Evolutionary conservation across 768 basidiomycete species (phyloP).

Genomic region (Astraeus odoratus): DNA sequence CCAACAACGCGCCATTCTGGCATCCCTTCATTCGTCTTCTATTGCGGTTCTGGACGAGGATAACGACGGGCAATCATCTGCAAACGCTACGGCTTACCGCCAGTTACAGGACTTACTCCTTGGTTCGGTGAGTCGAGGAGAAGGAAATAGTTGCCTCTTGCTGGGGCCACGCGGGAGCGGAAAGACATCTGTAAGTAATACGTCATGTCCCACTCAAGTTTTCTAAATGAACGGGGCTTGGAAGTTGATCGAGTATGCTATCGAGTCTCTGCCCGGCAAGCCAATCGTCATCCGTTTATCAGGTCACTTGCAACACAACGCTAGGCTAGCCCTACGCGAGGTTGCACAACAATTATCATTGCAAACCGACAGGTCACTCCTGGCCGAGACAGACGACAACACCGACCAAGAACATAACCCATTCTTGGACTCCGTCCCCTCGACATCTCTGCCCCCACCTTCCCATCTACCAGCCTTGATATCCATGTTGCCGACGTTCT

Average conservation of each 20-base stretch:
- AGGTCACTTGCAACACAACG: conserved; percentile 79
- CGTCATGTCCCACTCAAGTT: conserved; percentile 1
- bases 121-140: conserved; percentile 73
- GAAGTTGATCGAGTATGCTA: conserved; percentile 56
- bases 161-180: conserved; percentile 83
- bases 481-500: conserved; percentile 68
- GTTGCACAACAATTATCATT: conserved; percentile 78
- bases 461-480: conserved; percentile 71
- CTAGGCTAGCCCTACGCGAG: conserved; percentile 86
- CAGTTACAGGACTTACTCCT: conserved; percentile 58
- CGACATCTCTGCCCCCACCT: conserved; percentile 48
- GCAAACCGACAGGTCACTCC: conserved; percentile 62
- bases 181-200: conserved; percentile 60
- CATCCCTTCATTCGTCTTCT: conserved; percentile 31
- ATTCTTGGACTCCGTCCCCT: conserved; percentile 34
- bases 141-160: conserved; percentile 90
- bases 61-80: conserved; percentile 30
- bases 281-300: conserved; percentile 78
- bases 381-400: conserved; percentile 29
- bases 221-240: conserved; percentile 3
- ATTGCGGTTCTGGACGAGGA: conserved; percentile 19
- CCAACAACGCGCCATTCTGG: conserved; percentile 54
- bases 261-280: conserved; percentile 37
- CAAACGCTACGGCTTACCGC: conserved; percentile 46
- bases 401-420: conserved; percentile 41